phyloP scores from a whole-genome alignment of 225 moss, liverwort and hornwort species.

The Bryoerythrophyllum caledonicum region DNA sequence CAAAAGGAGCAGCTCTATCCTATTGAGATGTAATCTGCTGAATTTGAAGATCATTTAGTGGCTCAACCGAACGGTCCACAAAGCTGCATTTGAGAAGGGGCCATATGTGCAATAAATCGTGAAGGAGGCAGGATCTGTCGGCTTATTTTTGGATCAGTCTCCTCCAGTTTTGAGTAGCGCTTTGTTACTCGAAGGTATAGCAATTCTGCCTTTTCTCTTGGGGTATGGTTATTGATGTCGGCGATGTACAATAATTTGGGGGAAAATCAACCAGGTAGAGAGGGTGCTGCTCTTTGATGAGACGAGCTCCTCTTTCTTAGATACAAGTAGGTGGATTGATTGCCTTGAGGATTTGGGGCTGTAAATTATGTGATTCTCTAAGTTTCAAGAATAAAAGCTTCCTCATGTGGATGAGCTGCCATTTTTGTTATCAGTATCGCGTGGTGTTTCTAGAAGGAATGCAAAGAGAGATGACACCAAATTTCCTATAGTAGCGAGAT shows the following conservation, averaged over 20 bases:
- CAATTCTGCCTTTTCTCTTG: slow-evolving; percentile 21
- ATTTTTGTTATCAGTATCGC: not conserved
- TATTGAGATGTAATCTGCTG: slow-evolving; percentile 37
- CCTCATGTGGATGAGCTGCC: slow-evolving; percentile 26
- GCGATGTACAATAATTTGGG: slow-evolving; percentile 45
- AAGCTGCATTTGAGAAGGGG: slow-evolving; percentile 24
- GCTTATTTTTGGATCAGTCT: slow-evolving; percentile 30
- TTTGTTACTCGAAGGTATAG: slow-evolving; percentile 40
- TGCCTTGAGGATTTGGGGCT: slow-evolving; percentile 35
- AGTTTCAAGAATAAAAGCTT: slow-evolving; percentile 14
- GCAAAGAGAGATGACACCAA: no score
- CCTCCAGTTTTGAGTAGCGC: slow-evolving; percentile 40
- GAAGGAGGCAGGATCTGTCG: slow-evolving; percentile 27
- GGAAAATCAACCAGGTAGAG: slow-evolving; percentile 23
- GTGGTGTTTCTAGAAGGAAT: slow-evolving; percentile 12
- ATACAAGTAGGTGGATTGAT: slow-evolving; percentile 42
- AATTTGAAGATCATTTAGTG: slow-evolving; percentile 39
- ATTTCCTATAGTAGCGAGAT: no score
- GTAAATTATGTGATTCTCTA: slow-evolving; percentile 48
- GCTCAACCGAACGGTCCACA: slow-evolving; percentile 11
- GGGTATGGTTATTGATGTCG: slow-evolving; percentile 33
- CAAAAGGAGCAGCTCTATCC: slow-evolving; percentile 31
- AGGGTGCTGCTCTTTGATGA: slow-evolving; percentile 30
- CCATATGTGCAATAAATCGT: slow-evolving; percentile 30
- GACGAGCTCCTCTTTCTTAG: slow-evolving; percentile 25